These are phyloP conservation scores for Periconia sp. DNA, from an alignment of 2,329 filamentous ascomycete genomes.

Conservation along the genomic window DNA sequence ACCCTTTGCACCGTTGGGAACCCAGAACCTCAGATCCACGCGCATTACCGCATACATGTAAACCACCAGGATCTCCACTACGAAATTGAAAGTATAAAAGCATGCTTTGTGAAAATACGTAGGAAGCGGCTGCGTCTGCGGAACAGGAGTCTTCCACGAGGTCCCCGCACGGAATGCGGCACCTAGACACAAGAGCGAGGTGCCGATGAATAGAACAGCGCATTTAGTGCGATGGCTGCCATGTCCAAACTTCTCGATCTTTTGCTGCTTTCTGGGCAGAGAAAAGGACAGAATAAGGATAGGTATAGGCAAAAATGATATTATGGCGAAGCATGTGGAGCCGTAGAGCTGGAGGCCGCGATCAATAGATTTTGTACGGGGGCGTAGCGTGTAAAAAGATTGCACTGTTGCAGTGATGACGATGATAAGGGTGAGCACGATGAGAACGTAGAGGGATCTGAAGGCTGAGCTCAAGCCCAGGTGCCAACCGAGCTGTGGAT, in stretches of 20 bases:
- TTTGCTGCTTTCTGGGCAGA: conserved; percentile 43
- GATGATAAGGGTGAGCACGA: conserved; percentile 64
- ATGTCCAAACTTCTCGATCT: conserved; percentile 62
- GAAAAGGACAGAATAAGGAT: conserved; percentile 54
- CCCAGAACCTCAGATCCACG: conserved; percentile 74
- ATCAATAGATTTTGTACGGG: conserved; percentile 53
- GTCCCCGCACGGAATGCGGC: conserved; percentile 69
- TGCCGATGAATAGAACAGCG: conserved; percentile 61
- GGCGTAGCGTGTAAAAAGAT: conserved; percentile 66
- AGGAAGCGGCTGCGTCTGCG: conserved; percentile 57
- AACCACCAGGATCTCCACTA: conserved; percentile 71
- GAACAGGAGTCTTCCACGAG: conserved; percentile 52
- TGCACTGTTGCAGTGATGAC: conserved; percentile 67
- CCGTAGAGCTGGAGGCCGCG: conserved; percentile 67
- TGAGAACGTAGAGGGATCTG: conserved; percentile 59
- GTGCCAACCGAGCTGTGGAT: conserved; percentile 72
- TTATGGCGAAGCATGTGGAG: conserved; percentile 61
- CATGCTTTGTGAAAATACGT: conserved; percentile 71
- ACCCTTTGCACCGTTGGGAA: conserved; percentile 69
- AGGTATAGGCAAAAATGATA: conserved; percentile 68
- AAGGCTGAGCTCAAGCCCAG: conserved; percentile 55
- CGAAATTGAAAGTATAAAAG: conserved; percentile 81
- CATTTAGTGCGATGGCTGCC: conserved; percentile 70
- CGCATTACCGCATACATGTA: conserved; percentile 66
- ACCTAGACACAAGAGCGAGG: conserved; percentile 65